phyloP scores from a whole-genome alignment of 1,284 basidiomycete genomes.

The Wallemia mellicola region DNA sequence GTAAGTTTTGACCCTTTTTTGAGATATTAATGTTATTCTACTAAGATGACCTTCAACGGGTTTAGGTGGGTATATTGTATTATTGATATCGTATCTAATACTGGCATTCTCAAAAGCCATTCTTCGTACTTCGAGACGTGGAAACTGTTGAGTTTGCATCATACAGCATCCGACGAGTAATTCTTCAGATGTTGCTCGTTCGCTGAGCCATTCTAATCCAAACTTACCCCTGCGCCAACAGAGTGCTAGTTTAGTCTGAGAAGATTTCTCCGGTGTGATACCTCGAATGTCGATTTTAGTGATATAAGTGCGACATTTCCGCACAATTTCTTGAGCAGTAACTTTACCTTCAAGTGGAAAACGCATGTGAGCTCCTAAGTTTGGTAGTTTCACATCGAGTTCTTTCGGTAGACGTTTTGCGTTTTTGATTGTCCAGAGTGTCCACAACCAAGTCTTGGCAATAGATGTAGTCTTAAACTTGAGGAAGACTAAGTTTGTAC shows the following conservation, averaged over 20 bases:
- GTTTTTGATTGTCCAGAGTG: not conserved
- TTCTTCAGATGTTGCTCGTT: not conserved
- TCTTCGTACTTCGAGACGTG: not conserved
- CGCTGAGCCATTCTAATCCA: not conserved
- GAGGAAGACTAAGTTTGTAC: not conserved
- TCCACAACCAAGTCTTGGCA: not conserved
- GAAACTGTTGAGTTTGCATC: not conserved
- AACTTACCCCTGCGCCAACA: not conserved
- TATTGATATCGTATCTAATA: not conserved
- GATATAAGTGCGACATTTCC: not conserved
- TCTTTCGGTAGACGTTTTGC: not conserved
- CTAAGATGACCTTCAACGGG: not conserved
- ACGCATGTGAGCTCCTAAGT: not conserved
- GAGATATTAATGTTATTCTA: not conserved
- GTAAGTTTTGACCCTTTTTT: not conserved
- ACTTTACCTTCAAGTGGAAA: not conserved
- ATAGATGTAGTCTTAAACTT: not conserved
- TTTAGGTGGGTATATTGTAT: not conserved
- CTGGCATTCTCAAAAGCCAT: not conserved
- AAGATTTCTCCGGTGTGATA: not conserved
- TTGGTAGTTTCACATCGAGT: not conserved
- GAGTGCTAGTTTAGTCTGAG: not conserved
- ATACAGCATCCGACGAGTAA: not conserved
- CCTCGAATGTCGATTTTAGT: not conserved
- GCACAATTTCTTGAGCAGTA: not conserved